Base-by-base conservation (phyloP, 345 rosid species). In the Gossypium longicalyx region DNA sequence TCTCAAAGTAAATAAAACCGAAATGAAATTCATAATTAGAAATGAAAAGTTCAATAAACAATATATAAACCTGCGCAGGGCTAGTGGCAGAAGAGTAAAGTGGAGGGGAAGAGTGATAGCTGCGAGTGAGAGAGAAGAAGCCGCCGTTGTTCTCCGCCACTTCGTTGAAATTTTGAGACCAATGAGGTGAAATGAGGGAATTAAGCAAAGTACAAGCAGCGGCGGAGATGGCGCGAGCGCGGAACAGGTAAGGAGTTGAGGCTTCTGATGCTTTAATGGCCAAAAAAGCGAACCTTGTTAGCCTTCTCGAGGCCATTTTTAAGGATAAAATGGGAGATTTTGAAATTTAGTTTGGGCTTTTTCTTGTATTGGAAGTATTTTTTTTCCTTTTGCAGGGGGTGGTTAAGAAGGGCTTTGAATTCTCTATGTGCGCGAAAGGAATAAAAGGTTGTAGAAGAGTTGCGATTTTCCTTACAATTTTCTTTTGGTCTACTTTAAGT, bases 31-130 rank as follows among this genome's bases (percentile, higher is more conserved):
- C 10, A 12, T 10, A 58, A 13, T 17, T 47, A 47, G 2, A 16
- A 38, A 38, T 60, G n/a, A 49, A 27, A 2, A 44, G 20, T n/a
- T 10, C 3, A 9, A 64, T 7, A 17, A 47, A 48, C 9, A 23
- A 20, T 7, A n/a, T 41, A 66, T n/a, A 19, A 67, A 85, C 91
- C 87, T 85, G 91, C 1, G 83, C 79, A 27, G 85, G 79, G 79
- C 83, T 77, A 23, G 77, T 59, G 6, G 87, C 80, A 13, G 91
- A 13, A 48, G 76, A 84, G 65, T 64, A 79, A 45, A 82, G 82
- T 9, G 78, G 86, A 73, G 84, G 2, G 73, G 87, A 77, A 38
- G 77, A 82, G 81, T 86, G 83, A 61, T 84, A 79, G 70, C 51
- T 29, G 75, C 81, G 83, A 43, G 75, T 22, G 60, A 70, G 52